Base-by-base conservation (phyloP, 2,329 filamentous ascomycete species). In the Arthrobotrys sphaeroides region DNA sequence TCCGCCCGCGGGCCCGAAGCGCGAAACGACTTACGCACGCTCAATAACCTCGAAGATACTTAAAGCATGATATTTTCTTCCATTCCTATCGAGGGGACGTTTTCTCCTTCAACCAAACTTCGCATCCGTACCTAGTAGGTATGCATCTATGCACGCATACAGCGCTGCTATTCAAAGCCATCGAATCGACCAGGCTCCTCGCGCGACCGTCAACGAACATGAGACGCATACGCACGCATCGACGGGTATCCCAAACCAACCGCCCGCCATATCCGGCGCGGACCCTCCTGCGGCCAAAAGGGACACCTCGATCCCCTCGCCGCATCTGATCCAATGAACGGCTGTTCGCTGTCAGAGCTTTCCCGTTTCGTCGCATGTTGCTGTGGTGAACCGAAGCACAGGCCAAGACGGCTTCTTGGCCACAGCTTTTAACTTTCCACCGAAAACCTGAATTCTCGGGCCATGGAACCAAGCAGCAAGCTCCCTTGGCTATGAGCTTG, bases 331-430 rank as follows among this genome's bases (percentile, higher is more conserved):
- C 60, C 60, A 73, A 73, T 67, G 61, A 59, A 28, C 53, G 10
- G 45, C 31, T 18, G 61, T 51, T 61, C 57, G 45, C 62, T 67
- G 53, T 62, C 70, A 62, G 36, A 40, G 38, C 43, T 59, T 75
- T 65, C 64, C 70, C 47, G 53, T 64, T 75, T 69, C 49, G 57
- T 38, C 57, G 40, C 51, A 42, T 57, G 72, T 75, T 75, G 72
- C 72, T 65, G 72, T 75, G 64, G 72, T 69, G 64, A 75, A 57
- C 36, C 40, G 55, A 57, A 59, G 20, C n/a, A 57, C 70, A 33
- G 18, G 18, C 45, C 42, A 40, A 53, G 22, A 55, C 31, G 51
- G 40, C 57, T n/a, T 43, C 28, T 55, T 57, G 51, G 51, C 28
- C 16, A n/a, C 28, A 60, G 59, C 5, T 51, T 66, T 61, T 53